These are phyloP conservation scores for Paxillus ammoniavirescens DNA, from an alignment of 768 basidiomycete genomes.

Conservation along the genomic window DNA sequence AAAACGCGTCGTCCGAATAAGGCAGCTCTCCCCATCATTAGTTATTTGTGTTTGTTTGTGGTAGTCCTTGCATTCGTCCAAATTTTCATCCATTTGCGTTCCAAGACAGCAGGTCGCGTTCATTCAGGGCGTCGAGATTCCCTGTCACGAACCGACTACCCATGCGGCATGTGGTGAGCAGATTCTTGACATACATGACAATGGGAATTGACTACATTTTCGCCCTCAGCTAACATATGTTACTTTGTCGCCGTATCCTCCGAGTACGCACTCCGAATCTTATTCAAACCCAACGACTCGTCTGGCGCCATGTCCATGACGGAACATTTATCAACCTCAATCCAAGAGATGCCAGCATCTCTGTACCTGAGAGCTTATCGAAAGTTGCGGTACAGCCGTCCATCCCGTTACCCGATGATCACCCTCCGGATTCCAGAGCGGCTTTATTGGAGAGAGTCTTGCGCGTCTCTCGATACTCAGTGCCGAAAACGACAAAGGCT, in stretches of 20 bases:
- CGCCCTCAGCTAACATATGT: slow-evolving; percentile 68
- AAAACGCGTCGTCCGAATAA: not conserved
- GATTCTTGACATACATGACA: not conserved
- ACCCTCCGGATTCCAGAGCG: slow-evolving; percentile 6
- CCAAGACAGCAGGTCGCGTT: slow-evolving; percentile 22
- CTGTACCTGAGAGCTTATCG: slow-evolving; percentile 12
- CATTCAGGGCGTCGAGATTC: slow-evolving; percentile 25
- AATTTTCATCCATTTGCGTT: slow-evolving; percentile 23
- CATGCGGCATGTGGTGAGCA: slow-evolving; percentile 59
- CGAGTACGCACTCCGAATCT: slow-evolving; percentile 43
- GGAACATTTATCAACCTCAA: slow-evolving; percentile 8
- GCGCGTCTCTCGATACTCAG: slow-evolving; percentile 26
- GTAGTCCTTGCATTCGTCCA: slow-evolving; percentile 9
- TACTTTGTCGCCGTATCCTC: slow-evolving; percentile 62
- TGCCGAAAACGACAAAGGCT: slow-evolving; percentile 18
- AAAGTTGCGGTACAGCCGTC: slow-evolving; percentile 4
- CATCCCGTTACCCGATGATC: not conserved
- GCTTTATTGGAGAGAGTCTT: slow-evolving; percentile 25
- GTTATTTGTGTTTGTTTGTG: slow-evolving; percentile 27
- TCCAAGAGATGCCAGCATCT: slow-evolving; percentile 11
- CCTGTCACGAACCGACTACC: slow-evolving; percentile 25
- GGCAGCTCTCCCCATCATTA: not conserved
- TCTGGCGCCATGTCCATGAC: slow-evolving; percentile 18
- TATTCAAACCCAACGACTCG: slow-evolving; percentile 19
- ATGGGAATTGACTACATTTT: not conserved